These are phyloP conservation scores for Lentinula lateritia DNA, from an alignment of 768 basidiomycete species.

Conservation along the genomic window DNA sequence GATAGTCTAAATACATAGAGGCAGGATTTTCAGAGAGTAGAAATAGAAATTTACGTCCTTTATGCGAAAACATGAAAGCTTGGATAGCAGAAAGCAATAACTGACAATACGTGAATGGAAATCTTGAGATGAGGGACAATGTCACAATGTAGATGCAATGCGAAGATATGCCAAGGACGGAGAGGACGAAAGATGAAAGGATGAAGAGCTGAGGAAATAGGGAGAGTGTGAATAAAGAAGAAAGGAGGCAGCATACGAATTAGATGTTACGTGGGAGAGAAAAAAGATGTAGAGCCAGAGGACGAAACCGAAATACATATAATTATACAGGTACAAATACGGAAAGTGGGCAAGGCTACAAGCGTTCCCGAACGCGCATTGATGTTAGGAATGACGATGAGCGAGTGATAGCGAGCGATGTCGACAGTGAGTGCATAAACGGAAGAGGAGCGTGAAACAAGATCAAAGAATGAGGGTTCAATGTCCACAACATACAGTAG, in stretches of 20 bases:
- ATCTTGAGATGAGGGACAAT: background rate
- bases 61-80: conserved; percentile 6
- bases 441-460: background rate
- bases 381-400: background rate
- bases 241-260: background rate
- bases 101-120: background rate
- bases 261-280: background rate
- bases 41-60: background rate
- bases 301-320: background rate
- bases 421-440: background rate
- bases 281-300: background rate
- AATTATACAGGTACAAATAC: background rate
- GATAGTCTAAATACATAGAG: background rate
- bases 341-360: background rate
- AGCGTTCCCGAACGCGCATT: conserved; percentile 5
- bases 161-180: background rate
- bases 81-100: conserved; percentile 8
- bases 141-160: conserved; percentile 3
- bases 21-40: background rate
- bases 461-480: background rate
- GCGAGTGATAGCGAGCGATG: conserved; percentile 3
- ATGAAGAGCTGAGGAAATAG: background rate
- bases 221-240: background rate
- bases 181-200: background rate
- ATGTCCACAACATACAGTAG: background rate